Evolutionary conservation across 768 basidiomycete species (phyloP).

Genomic region (Lanmaoa rubissima): DNA sequence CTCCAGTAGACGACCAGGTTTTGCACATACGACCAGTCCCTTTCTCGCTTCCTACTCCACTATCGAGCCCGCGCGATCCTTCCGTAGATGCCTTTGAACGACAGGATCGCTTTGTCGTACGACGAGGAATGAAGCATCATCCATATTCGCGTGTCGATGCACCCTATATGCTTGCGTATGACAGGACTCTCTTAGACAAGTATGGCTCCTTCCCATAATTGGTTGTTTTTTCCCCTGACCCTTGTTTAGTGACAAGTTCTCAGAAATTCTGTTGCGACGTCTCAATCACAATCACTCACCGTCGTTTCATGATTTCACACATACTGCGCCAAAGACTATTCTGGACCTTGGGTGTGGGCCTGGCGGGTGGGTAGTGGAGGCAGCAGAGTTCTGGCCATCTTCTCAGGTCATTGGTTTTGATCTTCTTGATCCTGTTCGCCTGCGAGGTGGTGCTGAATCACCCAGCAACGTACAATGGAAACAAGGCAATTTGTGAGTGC

Average conservation of each 20-base stretch:
- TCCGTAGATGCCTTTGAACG: slow-evolving; percentile 23
- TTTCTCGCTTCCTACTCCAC: background rate
- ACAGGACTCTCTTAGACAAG: slow-evolving; percentile 56
- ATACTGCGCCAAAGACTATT: slow-evolving; percentile 49
- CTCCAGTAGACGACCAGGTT: background rate
- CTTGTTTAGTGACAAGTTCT: slow-evolving; percentile 54
- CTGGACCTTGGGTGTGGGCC: slow-evolving; percentile 78
- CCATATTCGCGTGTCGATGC: slow-evolving; percentile 47
- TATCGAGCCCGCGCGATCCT: slow-evolving; percentile 4
- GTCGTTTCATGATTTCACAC: slow-evolving; percentile 54
- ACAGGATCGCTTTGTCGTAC: slow-evolving; percentile 23
- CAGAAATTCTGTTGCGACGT: slow-evolving; percentile 51
- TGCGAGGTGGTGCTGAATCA: slow-evolving; percentile 36
- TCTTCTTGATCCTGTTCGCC: slow-evolving; percentile 41
- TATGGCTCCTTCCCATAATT: slow-evolving; percentile 31
- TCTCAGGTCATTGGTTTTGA: slow-evolving; percentile 66
- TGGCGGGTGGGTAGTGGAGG: slow-evolving; percentile 65
- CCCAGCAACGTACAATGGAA: slow-evolving; percentile 47
- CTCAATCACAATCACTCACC: slow-evolving; percentile 54
- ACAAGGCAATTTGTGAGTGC: slow-evolving; percentile 66
- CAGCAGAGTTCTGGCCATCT: slow-evolving; percentile 59
- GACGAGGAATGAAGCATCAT: slow-evolving; percentile 48
- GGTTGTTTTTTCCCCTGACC: slow-evolving; percentile 11
- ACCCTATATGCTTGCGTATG: slow-evolving; percentile 69
- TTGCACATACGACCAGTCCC: background rate